A percentile compares a stretch with the other conserved stretches of the same genome.
These are phyloP conservation scores for Salix viminalis DNA, from an alignment of 345 rosid species.

Conservation along the genomic window DNA sequence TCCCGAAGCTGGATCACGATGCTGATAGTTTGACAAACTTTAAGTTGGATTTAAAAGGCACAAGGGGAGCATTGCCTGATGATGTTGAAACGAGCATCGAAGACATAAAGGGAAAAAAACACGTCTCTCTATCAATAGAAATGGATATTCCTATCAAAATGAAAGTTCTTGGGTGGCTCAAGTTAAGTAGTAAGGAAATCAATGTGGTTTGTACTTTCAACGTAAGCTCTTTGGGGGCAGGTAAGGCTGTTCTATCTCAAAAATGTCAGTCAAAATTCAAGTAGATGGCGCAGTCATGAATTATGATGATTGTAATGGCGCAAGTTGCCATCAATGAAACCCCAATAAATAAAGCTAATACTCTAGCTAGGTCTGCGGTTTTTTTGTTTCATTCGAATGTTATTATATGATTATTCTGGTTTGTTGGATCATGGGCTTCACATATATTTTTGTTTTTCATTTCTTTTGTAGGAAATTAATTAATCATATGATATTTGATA, in stretches of 20 bases:
- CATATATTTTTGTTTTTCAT: not conserved
- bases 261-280: constrained; percentile 39
- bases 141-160: constrained; percentile 27
- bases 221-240: constrained; percentile 38
- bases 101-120: constrained; percentile 12
- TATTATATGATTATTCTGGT: not conserved
- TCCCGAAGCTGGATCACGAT: constrained; percentile 28
- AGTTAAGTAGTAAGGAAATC: constrained; percentile 29
- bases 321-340: too few species aligned
- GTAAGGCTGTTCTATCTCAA: constrained; percentile 40
- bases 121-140: constrained; percentile 19
- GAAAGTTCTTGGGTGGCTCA: constrained; percentile 23
- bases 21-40: constrained; percentile 18
- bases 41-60: not conserved
- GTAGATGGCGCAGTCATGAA: constrained; percentile 4
- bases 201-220: constrained; percentile 47
- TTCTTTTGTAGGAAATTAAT: not conserved
- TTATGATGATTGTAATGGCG: not conserved
- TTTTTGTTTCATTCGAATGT: not conserved
- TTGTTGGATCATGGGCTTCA: not conserved
- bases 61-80: not conserved
- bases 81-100: constrained; percentile 5
- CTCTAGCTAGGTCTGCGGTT: not conserved
- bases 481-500: not conserved
- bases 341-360: too few species aligned